Percentiles rank a stretch among this genome's conserved stretches.
Evolutionary conservation across 1,139 yeast species (phyloP).

Genomic region (Geotrichum restrictum): DNA sequence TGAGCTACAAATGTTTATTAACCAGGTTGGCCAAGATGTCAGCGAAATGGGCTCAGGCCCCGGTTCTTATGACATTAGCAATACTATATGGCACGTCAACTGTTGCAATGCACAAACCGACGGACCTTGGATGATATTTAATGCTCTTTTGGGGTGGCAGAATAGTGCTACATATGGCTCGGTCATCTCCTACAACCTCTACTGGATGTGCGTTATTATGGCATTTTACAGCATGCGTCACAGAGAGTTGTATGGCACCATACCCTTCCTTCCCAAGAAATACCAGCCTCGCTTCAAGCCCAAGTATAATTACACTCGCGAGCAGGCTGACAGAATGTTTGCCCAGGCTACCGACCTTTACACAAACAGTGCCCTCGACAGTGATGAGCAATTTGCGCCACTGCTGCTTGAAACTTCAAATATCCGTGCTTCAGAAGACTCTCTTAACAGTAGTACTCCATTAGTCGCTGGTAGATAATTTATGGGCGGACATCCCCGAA

Average conservation of each 20-base stretch:
- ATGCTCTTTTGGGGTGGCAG: constrained; percentile 93
- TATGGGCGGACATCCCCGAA: too few relatives aligned
- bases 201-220: constrained; percentile 64
- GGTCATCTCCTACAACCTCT: constrained; percentile 66
- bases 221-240: constrained; percentile 17
- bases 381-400: not conserved
- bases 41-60: constrained; percentile 91
- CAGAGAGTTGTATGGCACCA: constrained; percentile 9
- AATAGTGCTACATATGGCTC: constrained; percentile 93
- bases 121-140: constrained; percentile 90
- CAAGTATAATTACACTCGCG: constrained; percentile 13
- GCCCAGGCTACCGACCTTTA: constrained; percentile 16
- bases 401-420: not conserved
- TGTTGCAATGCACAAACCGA: constrained; percentile 90
- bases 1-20: constrained; percentile 63
- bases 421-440: constrained; percentile 20
- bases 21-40: constrained; percentile 78
- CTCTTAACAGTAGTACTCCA: constrained; percentile 27
- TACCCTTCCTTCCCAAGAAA: constrained; percentile 13
- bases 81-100: constrained; percentile 91
- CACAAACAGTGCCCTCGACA: not conserved
- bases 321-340: constrained; percentile 13
- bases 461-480: constrained; percentile 22
- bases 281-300: constrained; percentile 9
- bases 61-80: constrained; percentile 80